Evolutionary conservation across 805 yeast genomes (phyloP).

Genomic region (Suhomyces emberorum): DNA sequence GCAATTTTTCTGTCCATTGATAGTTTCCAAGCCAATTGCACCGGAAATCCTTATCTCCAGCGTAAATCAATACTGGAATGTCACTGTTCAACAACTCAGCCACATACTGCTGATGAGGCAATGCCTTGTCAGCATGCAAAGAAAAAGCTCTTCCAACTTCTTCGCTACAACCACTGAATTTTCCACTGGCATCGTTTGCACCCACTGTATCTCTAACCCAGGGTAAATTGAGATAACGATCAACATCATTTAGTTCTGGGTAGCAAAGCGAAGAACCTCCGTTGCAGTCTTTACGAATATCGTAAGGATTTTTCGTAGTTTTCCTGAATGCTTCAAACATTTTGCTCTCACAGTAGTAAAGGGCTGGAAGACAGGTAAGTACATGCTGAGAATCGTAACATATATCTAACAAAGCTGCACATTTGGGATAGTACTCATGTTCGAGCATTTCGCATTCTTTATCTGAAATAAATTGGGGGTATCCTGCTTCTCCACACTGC

Average conservation of each 20-base stretch:
- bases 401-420: conserved; percentile 27
- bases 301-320: conserved; percentile 62
- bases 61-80: conserved; percentile 41
- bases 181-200: conserved; percentile 41
- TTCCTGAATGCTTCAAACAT: conserved; percentile 31
- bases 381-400: conserved; percentile 33
- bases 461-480: conserved; percentile 30
- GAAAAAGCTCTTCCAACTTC: conserved; percentile 47
- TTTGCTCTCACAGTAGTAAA: conserved; percentile 25
- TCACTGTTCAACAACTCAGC: conserved; percentile 38
- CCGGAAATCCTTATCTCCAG: conserved; percentile 44
- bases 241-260: conserved; percentile 45
- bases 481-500: conserved; percentile 46
- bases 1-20: conserved; percentile 31
- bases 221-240: conserved; percentile 50
- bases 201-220: conserved; percentile 55
- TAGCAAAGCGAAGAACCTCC: conserved; percentile 53
- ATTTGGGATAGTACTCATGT: conserved; percentile 27
- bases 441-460: conserved; percentile 33
- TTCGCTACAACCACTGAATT: conserved; percentile 45
- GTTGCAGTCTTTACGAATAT: conserved; percentile 51
- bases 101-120: conserved; percentile 64
- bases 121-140: conserved; percentile 62
- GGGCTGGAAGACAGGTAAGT: conserved; percentile 39
- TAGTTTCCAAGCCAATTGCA: conserved; percentile 46